Evolutionary conservation across 257 asterid genomes (phyloP), one percentile per base, ranked within the genome.

Genomic region (Penstemon barbatus): DNA sequence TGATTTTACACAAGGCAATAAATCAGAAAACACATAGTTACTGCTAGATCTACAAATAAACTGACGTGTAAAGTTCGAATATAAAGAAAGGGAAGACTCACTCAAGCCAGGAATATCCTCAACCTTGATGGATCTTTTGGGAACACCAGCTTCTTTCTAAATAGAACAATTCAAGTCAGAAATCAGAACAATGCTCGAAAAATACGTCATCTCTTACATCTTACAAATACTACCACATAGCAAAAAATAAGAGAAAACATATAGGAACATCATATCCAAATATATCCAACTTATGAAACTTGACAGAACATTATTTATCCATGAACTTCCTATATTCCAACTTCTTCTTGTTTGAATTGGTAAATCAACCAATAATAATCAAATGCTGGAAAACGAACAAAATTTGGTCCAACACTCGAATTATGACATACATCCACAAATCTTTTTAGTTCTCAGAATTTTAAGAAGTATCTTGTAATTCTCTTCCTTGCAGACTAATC

Each of bases 131-230:
- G 85, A 61, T 66, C 77, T 84, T 76, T 85, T 93, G 70, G 99
- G 97, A 73, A 93, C 72, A 66, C 99, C 99, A 71, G 95, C 96
- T 81, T 93, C 99, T 77, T 89, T 93, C 99, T 93, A 89, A 57
- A 79, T 49, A 69, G 77, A 66, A 61, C n/a, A 77, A 46, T 60
- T 50, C 18, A 77, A 58, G 49, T 43, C 63, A 78, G 69, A 62
- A 63, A 46, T 43, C 63, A 78, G 69, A 62, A 63, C 51, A 45
- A 25, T 59, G 63, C 4, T 19, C 33, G 41, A 46, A 48, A 54
- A 25, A 51, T n/a, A 52, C 43, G 58, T 7, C 9, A 63, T 33
- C 11, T 25, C 3, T 15, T 25, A 46, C 8, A 15, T 25, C 3
- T 15, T 25, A 46, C 8, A 15, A 53, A 70, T 53, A 19, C 62